These are phyloP conservation scores for Pythium brachiatum DNA, from an alignment of 352 stramenopile species.

Conservation along the genomic window DNA sequence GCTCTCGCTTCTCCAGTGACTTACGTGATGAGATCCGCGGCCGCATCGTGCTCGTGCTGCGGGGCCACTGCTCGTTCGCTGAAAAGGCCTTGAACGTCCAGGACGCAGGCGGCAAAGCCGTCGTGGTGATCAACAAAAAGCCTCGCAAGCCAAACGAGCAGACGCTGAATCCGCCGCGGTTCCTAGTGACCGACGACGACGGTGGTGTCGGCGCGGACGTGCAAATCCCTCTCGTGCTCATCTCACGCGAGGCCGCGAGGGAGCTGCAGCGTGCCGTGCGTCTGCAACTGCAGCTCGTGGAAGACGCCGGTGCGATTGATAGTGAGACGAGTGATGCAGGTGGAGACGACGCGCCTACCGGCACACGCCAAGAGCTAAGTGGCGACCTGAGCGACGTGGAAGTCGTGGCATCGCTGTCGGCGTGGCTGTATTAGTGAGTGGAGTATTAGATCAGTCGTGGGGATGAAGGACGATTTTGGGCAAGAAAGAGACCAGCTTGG, in stretches of 20 bases:
- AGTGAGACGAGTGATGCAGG: background rate
- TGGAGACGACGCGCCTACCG: slow-evolving; percentile 7
- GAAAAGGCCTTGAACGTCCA: slow-evolving; percentile 72
- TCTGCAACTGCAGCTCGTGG: slow-evolving; percentile 17
- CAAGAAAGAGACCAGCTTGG: slow-evolving; percentile 7
- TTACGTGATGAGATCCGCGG: slow-evolving; percentile 34
- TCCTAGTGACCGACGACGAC: slow-evolving; percentile 62
- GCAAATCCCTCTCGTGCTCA: slow-evolving; percentile 68
- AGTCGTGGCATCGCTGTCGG: slow-evolving; percentile 51
- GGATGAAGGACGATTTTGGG: slow-evolving; percentile 16
- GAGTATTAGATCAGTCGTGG: background rate
- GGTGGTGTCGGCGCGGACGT: slow-evolving; percentile 40
- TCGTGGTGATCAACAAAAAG: slow-evolving; percentile 77
- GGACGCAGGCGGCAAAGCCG: slow-evolving; percentile 44
- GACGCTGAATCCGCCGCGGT: slow-evolving; percentile 49
- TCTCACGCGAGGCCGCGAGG: slow-evolving; percentile 48
- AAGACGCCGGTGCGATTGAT: background rate
- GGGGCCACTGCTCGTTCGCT: slow-evolving; percentile 75
- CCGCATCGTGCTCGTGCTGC: slow-evolving; percentile 63
- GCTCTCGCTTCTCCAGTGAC: slow-evolving; percentile 26
- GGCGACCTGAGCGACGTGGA: slow-evolving; percentile 10
- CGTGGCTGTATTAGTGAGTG: slow-evolving; percentile 49
- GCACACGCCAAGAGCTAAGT: background rate
- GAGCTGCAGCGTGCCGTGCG: slow-evolving; percentile 41
- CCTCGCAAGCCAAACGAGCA: slow-evolving; percentile 13